A percentile compares a stretch with the other conserved stretches of the same genome.
These are phyloP conservation scores for Cyberlindnera subsufficiens DNA, from an alignment of 805 yeast genomes.

Conservation along the genomic window DNA sequence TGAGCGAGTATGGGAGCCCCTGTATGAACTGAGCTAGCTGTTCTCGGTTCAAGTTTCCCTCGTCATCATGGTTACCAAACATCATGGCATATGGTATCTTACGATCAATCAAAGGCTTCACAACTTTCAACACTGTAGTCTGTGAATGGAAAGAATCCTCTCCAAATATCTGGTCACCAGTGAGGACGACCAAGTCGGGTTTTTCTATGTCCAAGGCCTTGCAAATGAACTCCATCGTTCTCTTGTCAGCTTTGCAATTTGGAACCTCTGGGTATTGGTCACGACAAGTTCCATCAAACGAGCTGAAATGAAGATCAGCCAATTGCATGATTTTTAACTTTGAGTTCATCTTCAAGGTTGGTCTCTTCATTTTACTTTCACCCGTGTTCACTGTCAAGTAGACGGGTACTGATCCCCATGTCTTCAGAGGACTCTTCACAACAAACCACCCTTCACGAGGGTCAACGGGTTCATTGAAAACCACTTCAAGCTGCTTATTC, in stretches of 20 bases:
- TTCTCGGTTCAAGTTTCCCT: slow-evolving; percentile 59
- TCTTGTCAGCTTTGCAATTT: slow-evolving; percentile 62
- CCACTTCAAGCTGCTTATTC: slow-evolving; percentile 48
- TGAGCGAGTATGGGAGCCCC: slow-evolving; percentile 62
- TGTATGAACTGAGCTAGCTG: slow-evolving; percentile 53
- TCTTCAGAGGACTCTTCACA: slow-evolving; percentile 5
- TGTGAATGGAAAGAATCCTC: slow-evolving; percentile 72
- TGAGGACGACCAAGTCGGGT: slow-evolving; percentile 80
- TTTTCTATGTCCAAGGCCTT: slow-evolving; percentile 63
- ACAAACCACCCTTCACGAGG: slow-evolving; percentile 69
- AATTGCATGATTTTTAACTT: slow-evolving; percentile 78
- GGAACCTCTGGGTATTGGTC: slow-evolving; percentile 59
- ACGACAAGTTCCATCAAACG: slow-evolving; percentile 74
- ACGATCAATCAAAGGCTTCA: slow-evolving; percentile 59
- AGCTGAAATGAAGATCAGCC: slow-evolving; percentile 88
- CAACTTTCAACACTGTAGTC: slow-evolving; percentile 73
- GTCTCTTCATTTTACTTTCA: slow-evolving; percentile 4
- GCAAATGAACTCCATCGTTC: slow-evolving; percentile 55
- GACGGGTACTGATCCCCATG: slow-evolving; percentile 13
- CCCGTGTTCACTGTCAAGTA: slow-evolving; percentile 17
- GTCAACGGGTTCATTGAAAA: slow-evolving; percentile 70
- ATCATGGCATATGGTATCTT: slow-evolving; percentile 79
- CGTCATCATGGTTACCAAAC: slow-evolving; percentile 94
- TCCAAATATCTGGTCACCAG: slow-evolving; percentile 93
- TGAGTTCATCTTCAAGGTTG: slow-evolving; percentile 37